phyloP scores from a whole-genome alignment of 2,329 filamentous ascomycete species.

The Cytospora piceicola region DNA sequence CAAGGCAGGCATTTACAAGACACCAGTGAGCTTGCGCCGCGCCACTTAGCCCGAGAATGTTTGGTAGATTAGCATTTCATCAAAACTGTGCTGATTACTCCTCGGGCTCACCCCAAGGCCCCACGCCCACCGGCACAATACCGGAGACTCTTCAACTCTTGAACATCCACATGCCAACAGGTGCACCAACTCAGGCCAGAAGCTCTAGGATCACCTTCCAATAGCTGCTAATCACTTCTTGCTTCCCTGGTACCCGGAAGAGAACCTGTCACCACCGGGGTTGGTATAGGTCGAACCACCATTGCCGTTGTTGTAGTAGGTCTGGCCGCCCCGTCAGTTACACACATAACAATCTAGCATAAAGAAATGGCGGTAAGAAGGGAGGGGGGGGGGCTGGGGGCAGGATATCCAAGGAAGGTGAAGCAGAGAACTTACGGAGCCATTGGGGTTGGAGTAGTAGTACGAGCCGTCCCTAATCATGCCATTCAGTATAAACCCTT shows the following conservation, averaged over 20 bases:
- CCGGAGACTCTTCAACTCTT: no score
- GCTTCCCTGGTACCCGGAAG: conserved; percentile 33
- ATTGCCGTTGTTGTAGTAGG: conserved; percentile 66
- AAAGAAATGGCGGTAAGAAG: no score
- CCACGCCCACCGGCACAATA: no score
- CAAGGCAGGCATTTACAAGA: no score
- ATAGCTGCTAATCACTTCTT: conserved; percentile 16
- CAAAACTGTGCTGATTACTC: no score
- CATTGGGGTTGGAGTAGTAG: conserved; percentile 73
- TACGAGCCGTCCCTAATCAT: conserved; percentile 62
- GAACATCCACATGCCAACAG: no score
- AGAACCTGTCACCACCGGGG: conserved; percentile 47
- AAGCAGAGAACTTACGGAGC: conserved; percentile 45
- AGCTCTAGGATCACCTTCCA: background rate
- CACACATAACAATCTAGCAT: background rate
- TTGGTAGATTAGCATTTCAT: no score
- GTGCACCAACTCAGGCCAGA: no score
- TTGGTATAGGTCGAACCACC: conserved; percentile 65
- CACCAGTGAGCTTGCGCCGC: no score
- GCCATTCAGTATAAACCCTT: background rate
- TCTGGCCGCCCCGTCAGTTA: conserved; percentile 36
- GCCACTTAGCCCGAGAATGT: no score
- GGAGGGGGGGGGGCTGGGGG: no score
- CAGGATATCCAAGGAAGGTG: background rate
- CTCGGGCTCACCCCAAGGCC: no score